Evolutionary conservation across 176 grass and related monocot species (phyloP), one percentile per base, ranked within the genome.

Genomic region (Phoenix roebelenii): DNA sequence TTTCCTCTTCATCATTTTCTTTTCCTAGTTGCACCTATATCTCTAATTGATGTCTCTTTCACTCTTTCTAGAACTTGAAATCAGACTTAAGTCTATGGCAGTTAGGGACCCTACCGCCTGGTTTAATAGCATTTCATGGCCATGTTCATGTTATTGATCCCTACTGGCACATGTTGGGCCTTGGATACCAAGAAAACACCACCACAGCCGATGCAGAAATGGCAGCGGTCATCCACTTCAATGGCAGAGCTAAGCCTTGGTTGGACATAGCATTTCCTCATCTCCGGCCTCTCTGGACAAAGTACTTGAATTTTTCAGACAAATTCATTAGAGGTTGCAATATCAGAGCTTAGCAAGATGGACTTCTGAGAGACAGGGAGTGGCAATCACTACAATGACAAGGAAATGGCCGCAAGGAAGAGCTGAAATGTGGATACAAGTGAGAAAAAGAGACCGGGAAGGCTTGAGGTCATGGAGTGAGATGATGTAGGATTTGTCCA

Each of bases 111-210:
- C 65, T 67, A 24, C 65, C 65, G 15, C 65, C 65, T 35, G 52
- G 52, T 39, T 35, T 67, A 19, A 67, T 67, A 67, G 65, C 65
- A 0, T 67, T 67, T 10, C 51, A 55, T 20, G 65, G 65, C 5
- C 65, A 67, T 55, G 52, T 67, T 22, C 51, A 67, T 35, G 26
- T 5, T 10, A 55, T 67, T 4, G 52, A 67, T 55, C 52, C 65
- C 22, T 67, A 67, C 18, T 67, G 65, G 65, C 65, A 67, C 18
- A 67, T 67, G 65, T 22, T 67, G 65, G 65, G 65, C 18, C 65
- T 67, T 17, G 65, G 65, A 7, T 67, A 67, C 65, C 65, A 67
- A 67, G 65, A 67, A 39, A 67, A 67, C 18, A 67, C 65, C 0
- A 67, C 52, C 17, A 25, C 23, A 23, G 65, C 24, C 14, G 65